Evolutionary conservation across 2,329 filamentous ascomycete species (phyloP), one percentile per base, ranked within the genome.

Genomic region (Phyllosticta citribraziliensis): DNA sequence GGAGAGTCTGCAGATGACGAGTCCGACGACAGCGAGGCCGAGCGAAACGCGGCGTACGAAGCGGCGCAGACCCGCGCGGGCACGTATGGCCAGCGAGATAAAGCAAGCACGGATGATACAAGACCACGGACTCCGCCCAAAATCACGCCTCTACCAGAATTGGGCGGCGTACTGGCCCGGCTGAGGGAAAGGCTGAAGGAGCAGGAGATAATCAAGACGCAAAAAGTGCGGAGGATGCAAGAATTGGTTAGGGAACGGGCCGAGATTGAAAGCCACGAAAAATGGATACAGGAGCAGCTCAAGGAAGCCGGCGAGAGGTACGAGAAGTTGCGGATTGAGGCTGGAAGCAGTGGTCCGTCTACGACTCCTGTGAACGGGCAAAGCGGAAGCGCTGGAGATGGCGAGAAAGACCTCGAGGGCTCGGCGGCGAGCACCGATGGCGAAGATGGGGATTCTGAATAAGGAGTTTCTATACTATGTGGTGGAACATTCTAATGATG

Each of bases 31-130:
- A 84, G 82, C 1, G 84, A 86, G 64, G 73, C 80, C 47, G 83
- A 84, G 66, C 77, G 83, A 17, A 85, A 86, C 62, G 89, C 88
- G 2, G 92, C 90, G 0, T 97, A 96, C 74, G 92, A 96, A 73
- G 84, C 86, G 11, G 87, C 89, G 4, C 93, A 97, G 76, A 92
- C 89, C 9, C 83, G 88, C 20, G 88, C 89, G 3, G 93, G 91
- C n/a, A 88, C 94, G 76, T 92, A 93, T 67, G 88, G 80, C 63
- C 67, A 77, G 70, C 14, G 72, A 6, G 72, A 77, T 2, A 65
- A 67, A 22, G 61, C 25, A 66, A 72, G 47, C 66, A 70, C 78
- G 20, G 71, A 78, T 11, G 73, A 82, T 4, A 65, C 70, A 55
- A 70, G 79, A 51, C 74, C 78, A 17, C 84, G 80, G 61, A 85